A percentile compares a stretch with the other conserved stretches of the same genome.
Conservation (phyloP, 257 asterid species). For the Nicotiana noctiflora region DNA sequence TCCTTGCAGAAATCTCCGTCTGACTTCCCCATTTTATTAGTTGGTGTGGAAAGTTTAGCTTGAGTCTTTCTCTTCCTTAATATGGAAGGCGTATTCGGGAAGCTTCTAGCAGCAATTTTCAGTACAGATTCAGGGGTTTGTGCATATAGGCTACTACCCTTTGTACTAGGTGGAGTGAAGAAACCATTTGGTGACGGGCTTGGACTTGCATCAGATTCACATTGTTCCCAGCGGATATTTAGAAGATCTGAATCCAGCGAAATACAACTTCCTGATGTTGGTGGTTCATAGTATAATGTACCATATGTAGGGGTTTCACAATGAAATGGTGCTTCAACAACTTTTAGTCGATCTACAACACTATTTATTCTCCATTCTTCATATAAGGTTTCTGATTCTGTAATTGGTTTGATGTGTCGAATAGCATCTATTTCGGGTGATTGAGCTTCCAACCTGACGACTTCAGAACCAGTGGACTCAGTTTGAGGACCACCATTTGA, state of each 20-base stretch:
- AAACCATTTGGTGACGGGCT: slow-evolving; percentile 33
- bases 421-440: slow-evolving; percentile 31
- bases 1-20: slow-evolving; percentile 18
- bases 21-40: slow-evolving; percentile 21
- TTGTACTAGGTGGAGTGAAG: slow-evolving; percentile 64
- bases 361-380: slow-evolving; percentile 18
- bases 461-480: slow-evolving; percentile 32
- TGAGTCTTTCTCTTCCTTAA: slow-evolving; percentile 62
- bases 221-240: slow-evolving; percentile 30
- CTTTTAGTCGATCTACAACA: not conserved
- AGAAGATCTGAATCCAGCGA: slow-evolving; percentile 32
- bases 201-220: slow-evolving; percentile 38
- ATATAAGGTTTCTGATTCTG: slow-evolving; percentile 17
- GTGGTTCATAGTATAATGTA: slow-evolving; percentile 73
- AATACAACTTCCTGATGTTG: slow-evolving; percentile 29
- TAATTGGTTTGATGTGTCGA: slow-evolving; percentile 16
- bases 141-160: slow-evolving; percentile 27
- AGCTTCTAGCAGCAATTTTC: slow-evolving; percentile 77
- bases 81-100: slow-evolving; percentile 84
- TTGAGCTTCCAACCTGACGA: slow-evolving; percentile 22
- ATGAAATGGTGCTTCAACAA: slow-evolving; percentile 15
- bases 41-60: slow-evolving; percentile 16
- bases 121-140: slow-evolving; percentile 82
- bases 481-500: slow-evolving; percentile 21
- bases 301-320: slow-evolving; percentile 41